These are phyloP conservation scores for Stereum hirsutum DNA, from an alignment of 1,284 basidiomycete species.

Conservation along the genomic window DNA sequence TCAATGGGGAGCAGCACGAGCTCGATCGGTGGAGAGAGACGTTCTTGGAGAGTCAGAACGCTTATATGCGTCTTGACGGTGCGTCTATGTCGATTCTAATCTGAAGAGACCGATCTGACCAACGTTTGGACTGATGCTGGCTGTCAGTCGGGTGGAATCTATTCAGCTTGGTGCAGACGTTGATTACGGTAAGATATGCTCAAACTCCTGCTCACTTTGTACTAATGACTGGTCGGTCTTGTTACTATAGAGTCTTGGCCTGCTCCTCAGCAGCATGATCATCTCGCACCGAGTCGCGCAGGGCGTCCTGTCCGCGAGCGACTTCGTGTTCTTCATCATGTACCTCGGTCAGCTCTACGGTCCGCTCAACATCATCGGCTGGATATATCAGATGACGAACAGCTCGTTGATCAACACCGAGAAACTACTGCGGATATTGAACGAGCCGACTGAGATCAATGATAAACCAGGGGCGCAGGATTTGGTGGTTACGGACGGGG, in stretches of 20 bases:
- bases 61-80: slow-evolving; percentile 72
- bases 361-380: slow-evolving; percentile 67
- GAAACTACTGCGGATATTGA: slow-evolving; percentile 63
- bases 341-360: slow-evolving; percentile 69
- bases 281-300: slow-evolving; percentile 58
- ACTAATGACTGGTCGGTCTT: slow-evolving; percentile 1
- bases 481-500: slow-evolving; percentile 63
- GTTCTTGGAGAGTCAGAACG: slow-evolving; percentile 64
- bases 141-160: slow-evolving; percentile 69
- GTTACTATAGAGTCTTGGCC: slow-evolving; percentile 47
- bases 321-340: slow-evolving; percentile 75
- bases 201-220: background rate
- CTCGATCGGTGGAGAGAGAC: slow-evolving; percentile 65
- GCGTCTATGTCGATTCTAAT: slow-evolving; percentile 16
- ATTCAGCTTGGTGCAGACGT: slow-evolving; percentile 69
- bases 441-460: slow-evolving; percentile 74
- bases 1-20: slow-evolving; percentile 77
- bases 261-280: slow-evolving; percentile 72
- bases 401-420: slow-evolving; percentile 78
- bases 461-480: slow-evolving; percentile 72
- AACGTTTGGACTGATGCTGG: slow-evolving; percentile 2
- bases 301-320: slow-evolving; percentile 36
- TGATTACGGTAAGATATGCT: slow-evolving; percentile 54
- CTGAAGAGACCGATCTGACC: background rate
- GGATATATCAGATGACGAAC: slow-evolving; percentile 66